These are phyloP conservation scores for Acorus gramineus DNA, from an alignment of 106 monocot species.

Conservation along the genomic window DNA sequence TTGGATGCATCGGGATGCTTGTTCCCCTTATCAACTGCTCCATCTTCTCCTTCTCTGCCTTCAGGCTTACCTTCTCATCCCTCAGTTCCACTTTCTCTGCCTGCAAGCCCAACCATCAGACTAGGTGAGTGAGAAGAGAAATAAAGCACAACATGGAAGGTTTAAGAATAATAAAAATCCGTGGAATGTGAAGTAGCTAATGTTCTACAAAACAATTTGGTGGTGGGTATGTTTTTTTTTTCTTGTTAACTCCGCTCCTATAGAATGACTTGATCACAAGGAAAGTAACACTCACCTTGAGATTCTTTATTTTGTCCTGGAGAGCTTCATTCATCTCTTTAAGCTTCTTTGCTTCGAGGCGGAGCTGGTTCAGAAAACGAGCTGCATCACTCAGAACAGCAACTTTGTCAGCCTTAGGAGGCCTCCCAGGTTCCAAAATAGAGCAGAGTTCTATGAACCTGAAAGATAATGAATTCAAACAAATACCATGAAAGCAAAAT, in stretches of 20 bases:
- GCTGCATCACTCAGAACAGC: conserved; percentile 44
- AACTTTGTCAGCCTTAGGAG: conserved; percentile 54
- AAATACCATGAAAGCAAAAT: not conserved
- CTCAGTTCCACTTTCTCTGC: conserved; percentile 61
- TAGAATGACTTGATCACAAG: not conserved
- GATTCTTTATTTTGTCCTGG: conserved; percentile 37
- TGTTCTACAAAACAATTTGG: too few species aligned
- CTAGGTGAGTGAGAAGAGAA: too few species aligned
- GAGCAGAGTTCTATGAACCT: conserved; percentile 59
- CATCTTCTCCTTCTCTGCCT: conserved; percentile 53
- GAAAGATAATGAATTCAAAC: not conserved
- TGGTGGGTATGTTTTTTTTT: too few species aligned
- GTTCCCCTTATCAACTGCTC: conserved; percentile 47
- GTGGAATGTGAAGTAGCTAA: too few species aligned
- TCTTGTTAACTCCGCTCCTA: not conserved
- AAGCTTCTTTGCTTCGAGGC: conserved; percentile 42
- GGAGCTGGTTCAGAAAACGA: conserved; percentile 41
- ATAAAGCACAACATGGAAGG: too few species aligned
- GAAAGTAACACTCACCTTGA: conserved; percentile 32
- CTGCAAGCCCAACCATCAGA: conserved; percentile 17
- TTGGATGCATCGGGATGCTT: conserved; percentile 14
- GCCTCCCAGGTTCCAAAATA: conserved; percentile 53
- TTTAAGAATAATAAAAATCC: too few species aligned
- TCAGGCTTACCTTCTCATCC: conserved; percentile 70
- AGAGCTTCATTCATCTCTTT: conserved; percentile 54